Conservation (phyloP, 805 yeast species). For the Suhomyces emberorum region DNA sequence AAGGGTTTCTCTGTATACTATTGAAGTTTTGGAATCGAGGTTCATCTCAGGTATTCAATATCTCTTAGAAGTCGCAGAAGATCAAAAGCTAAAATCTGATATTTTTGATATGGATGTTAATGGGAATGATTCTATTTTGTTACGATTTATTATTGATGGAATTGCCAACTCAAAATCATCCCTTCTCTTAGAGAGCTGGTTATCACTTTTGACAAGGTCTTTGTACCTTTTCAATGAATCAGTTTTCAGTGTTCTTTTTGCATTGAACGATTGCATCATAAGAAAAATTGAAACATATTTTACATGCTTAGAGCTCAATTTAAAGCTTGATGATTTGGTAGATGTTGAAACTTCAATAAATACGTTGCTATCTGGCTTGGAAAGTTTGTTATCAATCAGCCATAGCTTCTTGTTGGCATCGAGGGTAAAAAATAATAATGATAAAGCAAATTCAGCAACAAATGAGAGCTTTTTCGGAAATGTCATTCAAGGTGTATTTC, state of each 20-base stretch:
- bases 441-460: constrained; percentile 8
- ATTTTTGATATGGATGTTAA: constrained; percentile 30
- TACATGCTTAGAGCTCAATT: constrained; percentile 17
- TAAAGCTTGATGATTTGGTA: constrained; percentile 12
- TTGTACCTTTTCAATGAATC: constrained; percentile 49
- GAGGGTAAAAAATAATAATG: constrained; percentile 15
- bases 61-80: constrained; percentile 29
- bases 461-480: constrained; percentile 58
- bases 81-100: constrained; percentile 23
- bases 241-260: constrained; percentile 53
- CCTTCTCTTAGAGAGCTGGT: constrained; percentile 45
- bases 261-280: constrained; percentile 51
- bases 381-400: constrained; percentile 57
- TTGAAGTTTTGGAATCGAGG: constrained; percentile 28
- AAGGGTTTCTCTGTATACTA: constrained; percentile 9
- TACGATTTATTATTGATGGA: constrained; percentile 50
- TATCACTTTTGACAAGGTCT: constrained; percentile 48
- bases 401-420: constrained; percentile 51
- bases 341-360: constrained; percentile 43
- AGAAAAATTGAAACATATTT: constrained; percentile 35
- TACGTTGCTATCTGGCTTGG: constrained; percentile 57
- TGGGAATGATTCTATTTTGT: constrained; percentile 26
- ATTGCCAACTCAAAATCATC: constrained; percentile 44
- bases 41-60: constrained; percentile 27
- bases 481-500: constrained; percentile 77